Base-by-base conservation (phyloP, 129 eudicot species). In the Escallonia herrerae region DNA sequence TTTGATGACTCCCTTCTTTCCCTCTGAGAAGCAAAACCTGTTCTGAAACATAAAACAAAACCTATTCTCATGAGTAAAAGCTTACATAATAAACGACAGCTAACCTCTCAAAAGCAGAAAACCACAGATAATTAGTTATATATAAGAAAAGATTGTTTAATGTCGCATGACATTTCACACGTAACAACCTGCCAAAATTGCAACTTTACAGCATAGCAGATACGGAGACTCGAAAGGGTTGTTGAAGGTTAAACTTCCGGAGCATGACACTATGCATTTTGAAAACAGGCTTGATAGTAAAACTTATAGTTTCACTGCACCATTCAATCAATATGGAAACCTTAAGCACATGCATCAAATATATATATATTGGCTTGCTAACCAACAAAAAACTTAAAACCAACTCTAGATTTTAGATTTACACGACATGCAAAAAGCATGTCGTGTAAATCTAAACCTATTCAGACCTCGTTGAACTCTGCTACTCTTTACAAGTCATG, bases 11-110 rank as follows among this genome's bases (percentile, higher is more conserved):
- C 73, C 60, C 68, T 72, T 64, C 63, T 81, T 43, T 57, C 79
- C 64, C 63, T 14, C 33, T 76, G 76, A 56, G 56, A 72, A 72
- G 73, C 11, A 54, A 72, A 47, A 55, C 56, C 66, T 15, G 76
- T 67, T 73, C 86, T 81, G 86, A 64, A 68, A 64, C 64, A 53
- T 44, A 46, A 59, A 47, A 63, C 2, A 48, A 38, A 37, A 43
- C 69, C 68, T 41, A 40, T 53, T 60, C 13, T 62, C 50, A 47
- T 58, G 11, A 9, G 55, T 42, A 59, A 13, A 64, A 69, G 43
- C 53, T 38, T 11, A 2, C 4, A 11, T 6, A 52, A 53, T 40
- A 47, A 59, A 76, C 54, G 45, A 59, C n/a, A 22, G 56, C 22
- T 59, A 37, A 39, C 13, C 14, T 55, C 46, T 5, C 40, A 69